Evolutionary conservation across 192 early-diverging fungal genomes (phyloP), one percentile per base, ranked within the genome.

Genomic region (Pilaira anomala): DNA sequence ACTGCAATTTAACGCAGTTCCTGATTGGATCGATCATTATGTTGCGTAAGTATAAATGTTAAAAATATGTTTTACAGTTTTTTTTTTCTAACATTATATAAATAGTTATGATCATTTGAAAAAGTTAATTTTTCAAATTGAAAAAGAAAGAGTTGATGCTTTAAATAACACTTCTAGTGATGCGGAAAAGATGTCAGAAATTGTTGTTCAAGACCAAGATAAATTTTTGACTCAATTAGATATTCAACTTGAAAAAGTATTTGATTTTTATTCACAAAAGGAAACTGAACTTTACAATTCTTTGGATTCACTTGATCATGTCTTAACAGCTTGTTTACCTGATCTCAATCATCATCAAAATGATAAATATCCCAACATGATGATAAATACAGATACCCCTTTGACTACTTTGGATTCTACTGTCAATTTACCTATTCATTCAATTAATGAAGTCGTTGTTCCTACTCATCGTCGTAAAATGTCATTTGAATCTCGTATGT

Each of bases 1-100:
- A 24, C 82, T 98, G 49, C 89, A 94, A 76, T 87, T 98, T 67
- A 98, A 98, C 66, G 85, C 91, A 36, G 90, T 91, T 30, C 90
- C 90, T 57, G 90, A 91, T 73, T 91, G 90, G 90, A 81, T 85
- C 70, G 87, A 87, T 60, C 83, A 87, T 65, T 91, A 91, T 65
- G 36, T 91, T 55, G 83, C 85, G 84, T 90, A 89, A 67, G 87
- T 81, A 18, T n/a, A n/a, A n/a, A n/a, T n/a, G n/a, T n/a, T n/a
- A n/a, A n/a, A n/a, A n/a, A n/a, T n/a, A n/a, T n/a, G n/a, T n/a
- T n/a, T n/a, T n/a, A n/a, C n/a, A n/a, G n/a, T n/a, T n/a, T n/a
- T n/a, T n/a, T n/a, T n/a, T n/a, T n/a, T n/a, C n/a, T n/a, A n/a
- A n/a, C n/a, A n/a, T n/a, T n/a, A n/a, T 13, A 48, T 45, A n/a